Conservation (phyloP, 2,329 filamentous ascomycete genomes). For the Stachybotrys elegans region DNA sequence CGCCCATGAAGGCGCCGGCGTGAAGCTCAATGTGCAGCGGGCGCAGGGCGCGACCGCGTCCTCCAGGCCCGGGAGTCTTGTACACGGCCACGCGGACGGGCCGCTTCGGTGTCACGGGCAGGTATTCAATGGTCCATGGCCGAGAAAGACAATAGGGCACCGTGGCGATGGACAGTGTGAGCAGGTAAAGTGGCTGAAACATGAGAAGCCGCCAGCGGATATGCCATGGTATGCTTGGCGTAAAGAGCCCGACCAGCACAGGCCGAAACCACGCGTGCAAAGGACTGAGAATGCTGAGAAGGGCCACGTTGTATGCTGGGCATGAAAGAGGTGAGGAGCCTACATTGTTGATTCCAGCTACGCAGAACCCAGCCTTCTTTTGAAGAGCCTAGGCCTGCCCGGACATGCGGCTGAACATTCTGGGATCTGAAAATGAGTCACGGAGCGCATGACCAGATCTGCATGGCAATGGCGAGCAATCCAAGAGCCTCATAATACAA, state of each 20-base stretch:
- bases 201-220: slow-evolving; percentile 37
- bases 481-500: too few relatives aligned
- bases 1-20: slow-evolving; percentile 38
- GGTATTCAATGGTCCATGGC: slow-evolving; percentile 26
- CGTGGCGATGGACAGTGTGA: slow-evolving; percentile 31
- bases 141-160: slow-evolving; percentile 29
- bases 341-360: too few relatives aligned
- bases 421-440: too few relatives aligned
- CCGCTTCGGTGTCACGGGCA: slow-evolving; percentile 21
- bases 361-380: too few relatives aligned
- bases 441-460: too few relatives aligned
- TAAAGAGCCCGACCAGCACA: slow-evolving; percentile 28
- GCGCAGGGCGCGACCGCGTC: slow-evolving; percentile 16
- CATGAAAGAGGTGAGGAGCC: too few relatives aligned
- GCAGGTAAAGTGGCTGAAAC: slow-evolving; percentile 33
- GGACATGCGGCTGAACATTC: too few relatives aligned
- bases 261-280: slow-evolving; percentile 19
- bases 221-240: slow-evolving; percentile 27
- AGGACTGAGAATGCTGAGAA: slow-evolving; percentile 2
- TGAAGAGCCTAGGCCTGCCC: too few relatives aligned
- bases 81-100: slow-evolving; percentile 30
- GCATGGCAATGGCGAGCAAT: too few relatives aligned
- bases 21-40: slow-evolving; percentile 41
- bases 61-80: slow-evolving; percentile 13
- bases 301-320: background rate